phyloP scores from a whole-genome alignment of 495 filamentous ascomycete species.

The Aspergillus steynii region DNA sequence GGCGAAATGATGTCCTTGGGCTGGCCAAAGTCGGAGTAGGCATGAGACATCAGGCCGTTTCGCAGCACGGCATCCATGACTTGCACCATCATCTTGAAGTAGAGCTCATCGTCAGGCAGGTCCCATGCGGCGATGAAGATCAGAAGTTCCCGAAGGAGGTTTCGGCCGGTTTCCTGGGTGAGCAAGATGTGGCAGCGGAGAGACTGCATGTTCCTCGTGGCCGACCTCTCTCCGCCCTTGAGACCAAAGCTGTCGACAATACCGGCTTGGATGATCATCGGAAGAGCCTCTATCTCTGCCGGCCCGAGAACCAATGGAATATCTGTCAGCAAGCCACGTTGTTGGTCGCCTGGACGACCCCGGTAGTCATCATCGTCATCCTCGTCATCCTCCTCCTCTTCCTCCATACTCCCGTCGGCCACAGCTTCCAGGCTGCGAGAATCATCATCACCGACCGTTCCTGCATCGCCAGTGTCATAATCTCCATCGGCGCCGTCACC shows the following conservation, averaged over 20 bases:
- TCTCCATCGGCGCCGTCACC: slow-evolving; percentile 43
- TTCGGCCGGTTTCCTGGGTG: slow-evolving; percentile 81
- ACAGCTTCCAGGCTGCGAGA: slow-evolving; percentile 46
- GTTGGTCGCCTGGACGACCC: slow-evolving; percentile 76
- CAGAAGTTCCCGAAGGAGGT: slow-evolving; percentile 82
- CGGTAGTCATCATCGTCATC: slow-evolving; percentile 79
- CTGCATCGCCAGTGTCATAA: slow-evolving; percentile 51
- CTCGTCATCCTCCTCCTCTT: slow-evolving; percentile 68
- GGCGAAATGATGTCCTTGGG: slow-evolving; percentile 95
- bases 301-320: slow-evolving; percentile 92
- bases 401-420: slow-evolving; percentile 56
- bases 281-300: slow-evolving; percentile 88
- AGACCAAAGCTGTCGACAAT: slow-evolving; percentile 61
- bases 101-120: slow-evolving; percentile 83
- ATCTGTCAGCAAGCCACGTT: slow-evolving; percentile 85
- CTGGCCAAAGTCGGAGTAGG: slow-evolving; percentile 86
- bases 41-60: slow-evolving; percentile 83
- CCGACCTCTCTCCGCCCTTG: slow-evolving; percentile 54
- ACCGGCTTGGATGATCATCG: slow-evolving; percentile 91
- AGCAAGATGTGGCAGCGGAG: slow-evolving; percentile 85
- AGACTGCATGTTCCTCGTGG: slow-evolving; percentile 76
- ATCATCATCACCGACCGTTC: slow-evolving; percentile 48
- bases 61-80: slow-evolving; percentile 90
- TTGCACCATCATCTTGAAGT: slow-evolving; percentile 93
- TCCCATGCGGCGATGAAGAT: slow-evolving; percentile 98